These are phyloP conservation scores for Cupressus sempervirens DNA, from an alignment of 75 land plant species.

Conservation along the genomic window DNA sequence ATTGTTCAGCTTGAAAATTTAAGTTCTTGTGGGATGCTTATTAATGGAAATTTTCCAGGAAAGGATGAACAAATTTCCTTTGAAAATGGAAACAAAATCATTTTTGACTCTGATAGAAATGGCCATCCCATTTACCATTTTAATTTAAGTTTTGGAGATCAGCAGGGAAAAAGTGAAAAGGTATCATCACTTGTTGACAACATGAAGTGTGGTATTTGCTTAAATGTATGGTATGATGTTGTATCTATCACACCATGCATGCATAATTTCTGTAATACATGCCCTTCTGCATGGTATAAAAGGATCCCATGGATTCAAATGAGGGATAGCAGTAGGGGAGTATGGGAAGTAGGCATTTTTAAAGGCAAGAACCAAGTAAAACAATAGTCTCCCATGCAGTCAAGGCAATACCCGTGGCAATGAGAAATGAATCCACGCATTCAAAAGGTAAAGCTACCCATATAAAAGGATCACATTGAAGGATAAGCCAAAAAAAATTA, in stretches of 20 bases:
- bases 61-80: neutral
- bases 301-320: too few species aligned
- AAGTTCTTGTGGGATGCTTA: conserved; percentile 3
- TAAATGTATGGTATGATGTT: conserved; percentile 77
- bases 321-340: too few species aligned
- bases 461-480: too few species aligned
- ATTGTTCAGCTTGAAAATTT: conserved; percentile 1
- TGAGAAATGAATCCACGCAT: too few species aligned
- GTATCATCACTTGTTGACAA: conserved; percentile 42
- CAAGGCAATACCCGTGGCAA: too few species aligned
- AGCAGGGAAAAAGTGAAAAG: conserved; percentile 4
- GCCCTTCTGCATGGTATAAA: conserved; percentile 68
- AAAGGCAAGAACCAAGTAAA: too few species aligned
- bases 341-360: too few species aligned
- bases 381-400: too few species aligned
- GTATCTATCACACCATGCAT: conserved; percentile 69
- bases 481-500: too few species aligned
- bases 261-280: conserved; percentile 77
- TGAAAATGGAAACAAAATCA: conserved; percentile 3
- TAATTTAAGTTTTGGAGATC: neutral
- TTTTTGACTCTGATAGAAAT: conserved; percentile 1
- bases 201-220: conserved; percentile 69
- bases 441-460: too few species aligned
- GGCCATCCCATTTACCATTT: neutral
- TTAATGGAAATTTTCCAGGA: neutral